A percentile compares a stretch with the other conserved stretches of the same genome.
Conservation (phyloP, 2,329 filamentous ascomycete genomes). For the Colletotrichum sp. region DNA sequence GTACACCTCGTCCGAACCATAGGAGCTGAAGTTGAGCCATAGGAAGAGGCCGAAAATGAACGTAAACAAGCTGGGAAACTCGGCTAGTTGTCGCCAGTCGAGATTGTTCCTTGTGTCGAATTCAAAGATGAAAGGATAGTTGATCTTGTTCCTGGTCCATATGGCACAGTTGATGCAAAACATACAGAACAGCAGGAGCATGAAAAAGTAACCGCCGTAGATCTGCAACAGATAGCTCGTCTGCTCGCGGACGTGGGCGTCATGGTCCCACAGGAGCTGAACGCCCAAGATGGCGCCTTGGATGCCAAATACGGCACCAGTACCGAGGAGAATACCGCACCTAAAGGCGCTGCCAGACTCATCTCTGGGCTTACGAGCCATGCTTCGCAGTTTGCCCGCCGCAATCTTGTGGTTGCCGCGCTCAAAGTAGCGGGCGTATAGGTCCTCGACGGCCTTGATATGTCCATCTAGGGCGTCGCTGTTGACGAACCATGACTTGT, state of each 20-base stretch:
- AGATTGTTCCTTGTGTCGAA: conserved; percentile 86
- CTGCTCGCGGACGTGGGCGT: conserved; percentile 52
- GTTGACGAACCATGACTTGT: conserved; percentile 88
- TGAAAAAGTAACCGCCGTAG: conserved; percentile 90
- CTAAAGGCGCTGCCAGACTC: conserved; percentile 64
- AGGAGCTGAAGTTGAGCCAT: conserved; percentile 85
- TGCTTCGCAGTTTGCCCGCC: conserved; percentile 81
- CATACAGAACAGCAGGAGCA: conserved; percentile 79
- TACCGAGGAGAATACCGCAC: conserved; percentile 71
- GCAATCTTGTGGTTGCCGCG: conserved; percentile 92
- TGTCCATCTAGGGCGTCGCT: conserved; percentile 84
- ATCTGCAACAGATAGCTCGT: conserved; percentile 82
- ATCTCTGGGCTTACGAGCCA: conserved; percentile 62
- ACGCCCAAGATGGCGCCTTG: conserved; percentile 69
- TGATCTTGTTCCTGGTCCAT: conserved; percentile 86
- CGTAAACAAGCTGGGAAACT: conserved; percentile 86
- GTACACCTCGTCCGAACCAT: conserved; percentile 71
- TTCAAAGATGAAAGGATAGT: conserved; percentile 97
- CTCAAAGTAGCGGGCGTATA: conserved; percentile 95
- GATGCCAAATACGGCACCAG: conserved; percentile 68
- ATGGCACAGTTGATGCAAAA: conserved; percentile 86
- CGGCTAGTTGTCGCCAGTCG: conserved; percentile 87
- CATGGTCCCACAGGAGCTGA: conserved; percentile 55
- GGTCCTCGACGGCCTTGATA: conserved; percentile 82
- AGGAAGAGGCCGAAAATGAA: conserved; percentile 80